Evolutionary conservation across 179 eudicot genomes (phyloP), one percentile per base, ranked within the genome.

Genomic region (Silene vulgaris): DNA sequence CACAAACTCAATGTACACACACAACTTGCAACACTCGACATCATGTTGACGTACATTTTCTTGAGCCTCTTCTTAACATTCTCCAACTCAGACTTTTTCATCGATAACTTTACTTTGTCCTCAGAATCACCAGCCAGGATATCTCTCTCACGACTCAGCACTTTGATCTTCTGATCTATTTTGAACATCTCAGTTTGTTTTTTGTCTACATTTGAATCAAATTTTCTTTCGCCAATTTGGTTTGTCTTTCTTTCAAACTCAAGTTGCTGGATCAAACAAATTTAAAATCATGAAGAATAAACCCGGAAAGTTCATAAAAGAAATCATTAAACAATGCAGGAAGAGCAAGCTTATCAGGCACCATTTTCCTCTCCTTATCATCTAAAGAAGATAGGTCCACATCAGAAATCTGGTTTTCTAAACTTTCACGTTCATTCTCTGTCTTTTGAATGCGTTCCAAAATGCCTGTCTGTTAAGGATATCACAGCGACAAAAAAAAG

Each of bases 81-180:
- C 80, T 89, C 97, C 77, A 93, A 80, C n/a, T 90, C 93, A 48
- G 83, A 61, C 76, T 88, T 96, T 88, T 80, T 90, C 17, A 82
- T 28, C 75, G 92, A 84, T 75, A 92, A 87, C 76, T 78, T 85
- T 54, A 80, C 77, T 86, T 93, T 88, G 81, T 90, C 88, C 77
- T 85, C 93, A 67, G 96, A 82, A 84, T 92, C 97, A 79, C 81
- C 84, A 76, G 79, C 83, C 82, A 96, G 73, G 56, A 61, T 56
- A 43, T 88, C 88, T 78, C 77, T 88, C 74, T 90, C 93, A 23
- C 87, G 88, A 48, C 50, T 77, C 79, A 93, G 88, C 73, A 75
- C 69, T 82, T 87, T 84, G 69, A 93, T 86, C 76, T 86, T 81
- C 75, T 84, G 90, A 28, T 82, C 86, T 59, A 88, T 45, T 8